Base-by-base conservation (phyloP, 2,329 filamentous ascomycete genomes). In the Samsoniella hepiali region DNA sequence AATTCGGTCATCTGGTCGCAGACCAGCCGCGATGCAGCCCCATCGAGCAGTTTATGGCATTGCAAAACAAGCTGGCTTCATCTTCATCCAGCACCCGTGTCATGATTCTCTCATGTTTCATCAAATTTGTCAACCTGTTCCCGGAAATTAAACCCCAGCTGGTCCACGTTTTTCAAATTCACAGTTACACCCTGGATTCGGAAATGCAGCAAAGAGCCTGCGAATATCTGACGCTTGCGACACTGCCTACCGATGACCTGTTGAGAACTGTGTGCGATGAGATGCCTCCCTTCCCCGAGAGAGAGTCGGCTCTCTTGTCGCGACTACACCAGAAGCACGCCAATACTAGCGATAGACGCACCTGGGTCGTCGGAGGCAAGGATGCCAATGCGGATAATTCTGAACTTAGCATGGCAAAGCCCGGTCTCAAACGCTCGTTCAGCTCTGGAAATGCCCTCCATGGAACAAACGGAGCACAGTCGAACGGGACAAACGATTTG, bases 51-150 rank as follows among this genome's bases (percentile, higher is more conserved):
- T 97, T 97, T 75, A 81, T 98, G 79, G 93, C 94, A 17, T 80
- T 99, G 63, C 93, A 97, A 71, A 85, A 86, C 58, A 99, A 99
- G 78, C 88, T 99, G 73, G 87, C 91, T 51, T 90, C 88, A 7
- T 96, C 91, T 73, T 96, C 94, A 0, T 90, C 94, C 22, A 90
- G 89, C 69, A 97, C 96, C 11, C 85, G 93, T 67, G 95, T 92
- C 32, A 97, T 99, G 83, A 91, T 99, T 47, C 79, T 99, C 53
- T 98, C 94, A 0, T 96, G 90, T 60, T 99, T 97, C 73, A 83
- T 98, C 82, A 99, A 99, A 78, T 99, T 93, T 70, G 91, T 99
- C 77, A 99, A 99, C 76, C 79, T 99, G 58, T 99, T 99, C 75
- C 95, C 95, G 1, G 96, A 99, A 75, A 98, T 99, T 78, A 98